These are phyloP conservation scores for Flaveria trinervia DNA, from an alignment of 129 eudicot genomes.

Conservation along the genomic window DNA sequence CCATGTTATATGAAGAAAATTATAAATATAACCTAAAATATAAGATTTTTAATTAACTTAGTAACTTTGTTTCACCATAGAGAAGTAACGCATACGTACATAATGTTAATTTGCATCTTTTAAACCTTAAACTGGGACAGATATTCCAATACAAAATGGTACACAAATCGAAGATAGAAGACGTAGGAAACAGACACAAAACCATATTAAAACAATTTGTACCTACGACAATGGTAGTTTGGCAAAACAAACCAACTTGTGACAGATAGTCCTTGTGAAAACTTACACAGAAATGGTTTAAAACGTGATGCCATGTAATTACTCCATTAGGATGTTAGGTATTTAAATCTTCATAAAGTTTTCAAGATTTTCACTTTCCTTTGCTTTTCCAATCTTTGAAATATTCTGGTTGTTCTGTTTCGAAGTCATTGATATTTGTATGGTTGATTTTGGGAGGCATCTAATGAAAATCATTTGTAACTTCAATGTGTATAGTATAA, in stretches of 20 bases:
- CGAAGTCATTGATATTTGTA: constrained; percentile 19
- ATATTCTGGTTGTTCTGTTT: constrained; percentile 16
- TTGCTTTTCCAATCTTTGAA: constrained; percentile 22
- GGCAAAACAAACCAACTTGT: constrained; percentile 28
- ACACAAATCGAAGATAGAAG: background rate
- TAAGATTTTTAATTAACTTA: background rate
- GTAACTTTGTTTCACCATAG: constrained; percentile 8
- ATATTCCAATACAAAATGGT: constrained; percentile 9
- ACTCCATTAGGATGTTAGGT: constrained; percentile 37
- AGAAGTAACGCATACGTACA: constrained; percentile 25
- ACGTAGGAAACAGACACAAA: constrained; percentile 27
- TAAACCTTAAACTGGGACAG: constrained; percentile 19
- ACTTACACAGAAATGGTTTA: constrained; percentile 34
- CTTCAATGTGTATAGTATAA: background rate
- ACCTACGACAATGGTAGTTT: constrained; percentile 17
- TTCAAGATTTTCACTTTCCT: constrained; percentile 33
- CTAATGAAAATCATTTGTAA: constrained; percentile 15
- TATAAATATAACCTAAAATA: too few species aligned
- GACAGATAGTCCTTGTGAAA: constrained; percentile 31
- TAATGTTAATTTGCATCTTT: background rate
- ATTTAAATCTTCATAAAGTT: constrained; percentile 40
- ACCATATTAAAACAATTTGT: constrained; percentile 19
- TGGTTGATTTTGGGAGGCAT: background rate
- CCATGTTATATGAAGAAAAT: too few species aligned
- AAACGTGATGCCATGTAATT: constrained; percentile 40